Evolutionary conservation across 768 basidiomycete species (phyloP).

Genomic region (Boletellus sp.): DNA sequence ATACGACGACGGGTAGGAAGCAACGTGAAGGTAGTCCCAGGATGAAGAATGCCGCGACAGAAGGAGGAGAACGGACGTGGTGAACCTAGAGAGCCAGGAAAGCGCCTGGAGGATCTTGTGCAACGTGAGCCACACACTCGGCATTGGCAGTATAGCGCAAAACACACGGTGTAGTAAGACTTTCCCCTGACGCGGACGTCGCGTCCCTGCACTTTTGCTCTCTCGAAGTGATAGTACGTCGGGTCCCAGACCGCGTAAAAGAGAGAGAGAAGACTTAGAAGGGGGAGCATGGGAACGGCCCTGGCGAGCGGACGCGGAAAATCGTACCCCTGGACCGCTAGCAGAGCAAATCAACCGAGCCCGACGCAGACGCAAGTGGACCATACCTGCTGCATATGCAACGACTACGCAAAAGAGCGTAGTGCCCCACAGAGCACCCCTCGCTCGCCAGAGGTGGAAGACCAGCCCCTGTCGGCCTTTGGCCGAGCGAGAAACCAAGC

Average conservation of each 20-base stretch:
- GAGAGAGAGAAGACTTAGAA: conserved; percentile 54
- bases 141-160: background rate
- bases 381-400: conserved; percentile 48
- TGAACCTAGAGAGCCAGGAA: conserved; percentile 55
- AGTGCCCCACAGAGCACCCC: conserved; percentile 63
- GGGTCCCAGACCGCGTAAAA: conserved; percentile 88
- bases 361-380: background rate
- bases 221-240: conserved; percentile 59
- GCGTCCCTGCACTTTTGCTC: conserved; percentile 66
- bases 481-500: conserved; percentile 41
- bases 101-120: conserved; percentile 55
- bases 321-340: conserved; percentile 20
- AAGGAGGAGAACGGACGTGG: conserved; percentile 45
- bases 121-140: background rate
- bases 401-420: conserved; percentile 42
- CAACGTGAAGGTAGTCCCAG: conserved; percentile 37
- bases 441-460: conserved; percentile 63
- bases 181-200: conserved; percentile 67
- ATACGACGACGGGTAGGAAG: conserved; percentile 33
- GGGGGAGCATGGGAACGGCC: conserved; percentile 43
- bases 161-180: conserved; percentile 56
- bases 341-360: conserved; percentile 1
- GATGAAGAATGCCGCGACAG: conserved; percentile 40
- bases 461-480: conserved; percentile 43
- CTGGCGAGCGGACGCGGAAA: conserved; percentile 18